These are phyloP conservation scores for Parathielavia hyrcaniae DNA, from an alignment of 495 filamentous ascomycete genomes.

Conservation along the genomic window DNA sequence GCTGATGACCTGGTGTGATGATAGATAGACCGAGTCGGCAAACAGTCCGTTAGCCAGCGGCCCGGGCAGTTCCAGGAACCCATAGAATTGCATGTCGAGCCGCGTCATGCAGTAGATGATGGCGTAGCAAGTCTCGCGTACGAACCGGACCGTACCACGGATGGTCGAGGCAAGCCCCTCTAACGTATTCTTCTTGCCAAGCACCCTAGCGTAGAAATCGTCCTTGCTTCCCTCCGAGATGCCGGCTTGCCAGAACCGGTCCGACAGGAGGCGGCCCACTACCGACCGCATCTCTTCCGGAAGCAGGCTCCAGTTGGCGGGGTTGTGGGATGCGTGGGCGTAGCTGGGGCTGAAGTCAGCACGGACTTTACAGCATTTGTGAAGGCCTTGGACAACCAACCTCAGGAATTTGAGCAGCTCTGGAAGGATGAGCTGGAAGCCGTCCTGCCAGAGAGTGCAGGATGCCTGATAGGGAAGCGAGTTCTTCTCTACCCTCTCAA, in stretches of 20 bases:
- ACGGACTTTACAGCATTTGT: background rate
- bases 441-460: conserved; percentile 72
- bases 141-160: conserved; percentile 75
- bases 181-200: conserved; percentile 76
- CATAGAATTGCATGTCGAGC: conserved; percentile 82
- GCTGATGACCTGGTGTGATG: conserved; percentile 86
- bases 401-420: conserved; percentile 79
- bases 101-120: conserved; percentile 90
- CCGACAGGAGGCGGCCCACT: conserved; percentile 77
- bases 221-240: conserved; percentile 93
- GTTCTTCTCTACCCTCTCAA: conserved; percentile 72
- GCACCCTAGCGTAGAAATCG: conserved; percentile 89
- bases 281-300: conserved; percentile 70
- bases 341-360: conserved; percentile 47
- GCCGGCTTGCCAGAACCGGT: conserved; percentile 97
- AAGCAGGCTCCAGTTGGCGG: conserved; percentile 73
- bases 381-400: conserved; percentile 38
- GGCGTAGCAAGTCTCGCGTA: conserved; percentile 87
- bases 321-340: conserved; percentile 90
- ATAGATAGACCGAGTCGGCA: conserved; percentile 73
- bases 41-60: conserved; percentile 82
- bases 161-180: conserved; percentile 94
- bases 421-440: conserved; percentile 76
- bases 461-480: conserved; percentile 62
- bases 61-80: conserved; percentile 72